Conservation (phyloP, 2,329 filamentous ascomycete species). For the Colletotrichum tamarilloi region DNA sequence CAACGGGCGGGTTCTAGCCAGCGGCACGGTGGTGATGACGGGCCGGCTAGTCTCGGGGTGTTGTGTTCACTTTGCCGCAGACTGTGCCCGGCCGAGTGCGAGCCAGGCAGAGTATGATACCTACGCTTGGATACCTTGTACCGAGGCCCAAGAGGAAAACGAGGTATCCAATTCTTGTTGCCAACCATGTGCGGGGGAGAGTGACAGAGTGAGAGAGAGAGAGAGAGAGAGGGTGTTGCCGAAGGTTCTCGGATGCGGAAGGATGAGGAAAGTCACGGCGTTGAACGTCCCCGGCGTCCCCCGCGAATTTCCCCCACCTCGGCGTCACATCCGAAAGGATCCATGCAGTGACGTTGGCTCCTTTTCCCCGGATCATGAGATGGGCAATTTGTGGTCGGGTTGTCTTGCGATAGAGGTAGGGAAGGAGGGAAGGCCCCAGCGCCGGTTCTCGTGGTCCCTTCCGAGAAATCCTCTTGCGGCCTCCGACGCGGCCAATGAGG, state of each 20-base stretch:
- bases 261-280: neutral
- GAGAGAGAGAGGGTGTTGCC: neutral
- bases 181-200: too few relatives aligned
- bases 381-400: neutral
- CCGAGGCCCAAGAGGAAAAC: neutral
- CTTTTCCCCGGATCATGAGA: neutral
- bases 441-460: constrained; percentile 33
- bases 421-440: constrained; percentile 8
- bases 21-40: neutral
- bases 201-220: too few relatives aligned
- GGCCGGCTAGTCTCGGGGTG: neutral
- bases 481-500: constrained; percentile 25
- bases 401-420: neutral
- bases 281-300: neutral
- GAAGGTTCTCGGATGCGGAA: neutral
- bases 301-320: neutral
- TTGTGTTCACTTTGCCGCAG: neutral
- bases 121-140: neutral
- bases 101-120: neutral
- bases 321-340: neutral
- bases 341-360: neutral
- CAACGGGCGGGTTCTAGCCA: neutral
- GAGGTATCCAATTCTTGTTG: too few relatives aligned
- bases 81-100: neutral
- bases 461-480: constrained; percentile 34